Conservation (phyloP, 371 early-diverging fungal species). For the Actinomortierella ambigua region DNA sequence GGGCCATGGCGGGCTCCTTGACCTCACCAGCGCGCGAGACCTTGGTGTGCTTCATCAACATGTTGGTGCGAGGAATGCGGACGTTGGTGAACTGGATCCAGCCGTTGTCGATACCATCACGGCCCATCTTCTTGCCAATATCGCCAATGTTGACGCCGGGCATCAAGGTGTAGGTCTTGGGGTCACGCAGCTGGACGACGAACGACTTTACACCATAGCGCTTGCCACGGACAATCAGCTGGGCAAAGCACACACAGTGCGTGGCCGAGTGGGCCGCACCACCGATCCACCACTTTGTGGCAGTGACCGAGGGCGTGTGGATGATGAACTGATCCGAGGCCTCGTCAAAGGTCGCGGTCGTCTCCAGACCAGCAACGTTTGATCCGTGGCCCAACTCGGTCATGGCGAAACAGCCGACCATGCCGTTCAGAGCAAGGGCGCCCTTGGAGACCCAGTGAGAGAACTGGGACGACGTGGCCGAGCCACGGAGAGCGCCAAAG, state of each 20-base stretch:
- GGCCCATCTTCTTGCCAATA: constrained; percentile 79
- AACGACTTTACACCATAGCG: constrained; percentile 82
- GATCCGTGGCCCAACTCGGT: constrained; percentile 92
- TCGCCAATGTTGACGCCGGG: constrained; percentile 76
- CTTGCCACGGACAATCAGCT: constrained; percentile 78
- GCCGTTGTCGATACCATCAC: constrained; percentile 86
- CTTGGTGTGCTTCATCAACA: constrained; percentile 94
- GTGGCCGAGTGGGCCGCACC: constrained; percentile 90
- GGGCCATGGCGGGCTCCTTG: constrained; percentile 69
- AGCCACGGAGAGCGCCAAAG: constrained; percentile 88
- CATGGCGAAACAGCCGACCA: constrained; percentile 93
- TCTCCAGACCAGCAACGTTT: constrained; percentile 92
- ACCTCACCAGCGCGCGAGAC: constrained; percentile 80
- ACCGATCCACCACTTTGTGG: constrained; percentile 98
- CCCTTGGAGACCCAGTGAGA: constrained; percentile 90
- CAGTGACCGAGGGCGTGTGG: constrained; percentile 89
- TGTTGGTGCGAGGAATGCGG: constrained; percentile 78
- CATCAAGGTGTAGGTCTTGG: constrained; percentile 57
- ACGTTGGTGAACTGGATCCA: constrained; percentile 87
- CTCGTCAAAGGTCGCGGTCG: constrained; percentile 90
- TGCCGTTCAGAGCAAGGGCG: constrained; percentile 78
- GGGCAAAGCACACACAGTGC: constrained; percentile 82
- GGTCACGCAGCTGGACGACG: constrained; percentile 73
- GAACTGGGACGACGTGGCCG: constrained; percentile 86
- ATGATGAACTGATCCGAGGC: constrained; percentile 85